phyloP scores from a whole-genome alignment of 2,329 filamentous ascomycete species.

The Trichoderma asperellum region DNA sequence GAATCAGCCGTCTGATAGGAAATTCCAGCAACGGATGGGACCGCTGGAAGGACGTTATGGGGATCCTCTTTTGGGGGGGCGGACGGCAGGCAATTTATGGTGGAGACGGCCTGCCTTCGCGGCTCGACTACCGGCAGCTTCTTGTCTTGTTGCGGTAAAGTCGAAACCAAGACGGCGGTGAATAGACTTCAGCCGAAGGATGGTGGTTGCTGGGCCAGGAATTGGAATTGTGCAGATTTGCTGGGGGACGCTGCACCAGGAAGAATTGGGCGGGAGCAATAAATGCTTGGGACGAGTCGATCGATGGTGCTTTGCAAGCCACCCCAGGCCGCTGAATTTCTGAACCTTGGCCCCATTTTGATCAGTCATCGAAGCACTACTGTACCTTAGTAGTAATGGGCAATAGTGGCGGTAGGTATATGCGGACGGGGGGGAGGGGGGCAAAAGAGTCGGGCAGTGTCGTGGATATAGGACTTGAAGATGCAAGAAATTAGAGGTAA shows the following conservation, averaged over 20 bases:
- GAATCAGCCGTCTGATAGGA: neutral
- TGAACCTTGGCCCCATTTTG: neutral
- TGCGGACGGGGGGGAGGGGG: too few species aligned
- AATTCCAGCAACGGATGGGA: neutral
- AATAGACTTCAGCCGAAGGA: constrained; percentile 25
- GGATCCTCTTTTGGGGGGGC: constrained; percentile 4
- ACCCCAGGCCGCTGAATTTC: neutral
- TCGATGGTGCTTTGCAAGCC: neutral
- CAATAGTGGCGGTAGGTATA: too few species aligned
- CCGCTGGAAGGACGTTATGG: neutral
- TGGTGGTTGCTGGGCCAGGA: neutral
- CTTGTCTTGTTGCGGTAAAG: constrained; percentile 26
- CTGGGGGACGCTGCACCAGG: neutral
- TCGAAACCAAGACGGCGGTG: constrained; percentile 17
- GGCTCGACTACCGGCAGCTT: constrained; percentile 24
- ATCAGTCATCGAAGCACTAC: neutral
- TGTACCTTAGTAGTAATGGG: too few species aligned
- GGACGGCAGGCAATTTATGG: constrained; percentile 13
- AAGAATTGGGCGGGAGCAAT: neutral
- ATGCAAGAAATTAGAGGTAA: too few species aligned
- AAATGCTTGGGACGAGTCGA: constrained; percentile 1
- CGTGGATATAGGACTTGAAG: neutral
- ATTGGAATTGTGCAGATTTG: constrained; percentile 9
- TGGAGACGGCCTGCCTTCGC: constrained; percentile 13
- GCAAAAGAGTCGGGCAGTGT: too few species aligned